Conservation (phyloP, 2,329 filamentous ascomycete species). For the Hypoxylon sp. region DNA sequence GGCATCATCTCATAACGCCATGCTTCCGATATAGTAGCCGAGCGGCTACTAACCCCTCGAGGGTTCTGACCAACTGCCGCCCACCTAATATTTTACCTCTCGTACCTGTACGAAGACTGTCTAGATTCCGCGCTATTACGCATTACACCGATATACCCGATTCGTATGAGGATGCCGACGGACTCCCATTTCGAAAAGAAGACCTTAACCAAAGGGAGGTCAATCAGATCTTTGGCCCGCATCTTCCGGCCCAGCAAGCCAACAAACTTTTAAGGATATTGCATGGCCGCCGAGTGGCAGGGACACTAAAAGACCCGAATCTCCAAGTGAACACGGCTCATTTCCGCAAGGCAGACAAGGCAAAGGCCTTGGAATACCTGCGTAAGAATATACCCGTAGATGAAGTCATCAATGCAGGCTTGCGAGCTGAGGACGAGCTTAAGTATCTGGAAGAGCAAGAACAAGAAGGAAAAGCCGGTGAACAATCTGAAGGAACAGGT, state of each 20-base stretch:
- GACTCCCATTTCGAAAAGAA: conserved; percentile 66
- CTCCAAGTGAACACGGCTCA: conserved; percentile 64
- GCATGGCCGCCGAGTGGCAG: conserved; percentile 75
- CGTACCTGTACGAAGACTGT: conserved; percentile 51
- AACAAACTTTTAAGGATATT: conserved; percentile 71
- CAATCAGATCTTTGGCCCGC: conserved; percentile 65
- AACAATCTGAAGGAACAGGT: conserved; percentile 39
- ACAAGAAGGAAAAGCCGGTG: conserved; percentile 42
- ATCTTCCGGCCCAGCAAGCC: conserved; percentile 61
- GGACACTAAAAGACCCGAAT: conserved; percentile 73
- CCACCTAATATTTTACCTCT: conserved; percentile 40
- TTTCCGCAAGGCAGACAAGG: conserved; percentile 61
- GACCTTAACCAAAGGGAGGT: conserved; percentile 67
- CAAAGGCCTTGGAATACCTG: conserved; percentile 68
- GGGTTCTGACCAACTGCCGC: conserved; percentile 10
- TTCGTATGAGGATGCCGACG: conserved; percentile 69
- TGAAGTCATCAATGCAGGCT: conserved; percentile 72
- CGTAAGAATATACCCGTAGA: conserved; percentile 69
- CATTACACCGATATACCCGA: conserved; percentile 71
- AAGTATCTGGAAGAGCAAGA: conserved; percentile 63
- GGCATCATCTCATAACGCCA: conserved; percentile 31
- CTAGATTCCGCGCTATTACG: conserved; percentile 59
- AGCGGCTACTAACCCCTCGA: conserved; percentile 33
- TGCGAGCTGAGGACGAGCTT: conserved; percentile 75
- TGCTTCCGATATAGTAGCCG: conserved; percentile 45